A percentile compares a stretch with the other conserved stretches of the same genome.
Evolutionary conservation across 164 flowering plant genomes (phyloP).

Genomic region (Malania oleifera): DNA sequence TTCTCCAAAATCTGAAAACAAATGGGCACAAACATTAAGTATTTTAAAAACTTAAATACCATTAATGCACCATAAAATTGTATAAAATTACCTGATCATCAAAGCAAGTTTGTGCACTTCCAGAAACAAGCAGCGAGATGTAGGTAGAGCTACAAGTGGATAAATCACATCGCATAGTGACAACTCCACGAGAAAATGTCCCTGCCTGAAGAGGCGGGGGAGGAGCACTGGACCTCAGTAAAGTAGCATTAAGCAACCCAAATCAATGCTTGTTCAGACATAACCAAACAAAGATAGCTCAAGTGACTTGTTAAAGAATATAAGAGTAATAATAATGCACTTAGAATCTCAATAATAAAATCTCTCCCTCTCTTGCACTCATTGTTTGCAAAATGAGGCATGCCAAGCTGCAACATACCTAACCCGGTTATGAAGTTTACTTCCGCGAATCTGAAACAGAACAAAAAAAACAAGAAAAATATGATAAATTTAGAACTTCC

Average conservation of each 20-base stretch:
- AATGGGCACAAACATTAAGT: not conserved
- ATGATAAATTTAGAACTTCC: too few species aligned
- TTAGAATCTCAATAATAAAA: not conserved
- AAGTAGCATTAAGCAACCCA: conserved; percentile 8
- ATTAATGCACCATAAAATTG: not conserved
- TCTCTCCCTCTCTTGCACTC: not conserved
- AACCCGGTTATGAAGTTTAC: conserved; percentile 81
- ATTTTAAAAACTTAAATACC: not conserved
- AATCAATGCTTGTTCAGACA: not conserved
- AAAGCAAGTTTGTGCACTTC: conserved; percentile 91
- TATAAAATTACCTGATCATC: conserved; percentile 64
- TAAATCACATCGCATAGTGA: conserved; percentile 98
- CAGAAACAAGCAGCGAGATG: conserved; percentile 44
- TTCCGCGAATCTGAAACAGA: conserved; percentile 73
- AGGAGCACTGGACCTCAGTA: conserved; percentile 62
- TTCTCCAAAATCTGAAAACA: conserved; percentile 62
- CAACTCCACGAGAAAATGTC: conserved; percentile 90
- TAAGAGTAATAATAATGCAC: not conserved
- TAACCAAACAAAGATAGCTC: conserved; percentile 1
- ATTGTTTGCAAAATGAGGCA: not conserved
- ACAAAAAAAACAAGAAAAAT: not conserved
- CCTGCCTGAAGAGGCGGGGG: conserved; percentile 98
- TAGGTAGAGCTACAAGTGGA: conserved; percentile 87
- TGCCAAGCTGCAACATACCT: conserved; percentile 44
- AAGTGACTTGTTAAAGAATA: too few species aligned